These are phyloP conservation scores for Pulveroboletus sp. DNA, from an alignment of 768 basidiomycete species.

Conservation along the genomic window DNA sequence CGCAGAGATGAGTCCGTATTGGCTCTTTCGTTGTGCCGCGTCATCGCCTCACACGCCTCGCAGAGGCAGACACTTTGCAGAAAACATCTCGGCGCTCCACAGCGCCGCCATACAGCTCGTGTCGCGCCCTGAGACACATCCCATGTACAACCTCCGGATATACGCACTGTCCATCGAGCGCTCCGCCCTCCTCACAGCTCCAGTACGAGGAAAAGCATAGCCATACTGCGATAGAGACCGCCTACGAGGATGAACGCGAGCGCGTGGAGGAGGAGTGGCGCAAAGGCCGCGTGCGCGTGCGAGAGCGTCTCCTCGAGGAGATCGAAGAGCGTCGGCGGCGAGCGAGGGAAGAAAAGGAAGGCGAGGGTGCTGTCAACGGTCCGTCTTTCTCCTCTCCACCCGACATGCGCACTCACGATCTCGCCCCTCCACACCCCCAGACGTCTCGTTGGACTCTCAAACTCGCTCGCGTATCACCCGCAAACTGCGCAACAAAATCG, in stretches of 20 bases:
- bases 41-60: constrained; percentile 15
- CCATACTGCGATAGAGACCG: constrained; percentile 63
- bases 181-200: constrained; percentile 64
- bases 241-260: constrained; percentile 75
- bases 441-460: constrained; percentile 70
- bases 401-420: constrained; percentile 1
- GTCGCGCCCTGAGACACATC: constrained; percentile 60
- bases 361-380: constrained; percentile 77
- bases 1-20: constrained; percentile 66
- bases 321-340: constrained; percentile 77
- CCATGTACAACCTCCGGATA: constrained; percentile 66
- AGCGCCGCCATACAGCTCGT: constrained; percentile 58
- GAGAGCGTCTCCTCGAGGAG: constrained; percentile 76
- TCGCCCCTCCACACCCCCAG: constrained; percentile 41
- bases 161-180: constrained; percentile 75
- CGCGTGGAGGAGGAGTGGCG: constrained; percentile 81
- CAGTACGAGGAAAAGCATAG: constrained; percentile 65
- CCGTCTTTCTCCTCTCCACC: constrained; percentile 20
- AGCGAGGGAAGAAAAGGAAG: constrained; percentile 85
- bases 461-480: constrained; percentile 53
- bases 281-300: constrained; percentile 67
- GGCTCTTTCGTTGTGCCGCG: not conserved
- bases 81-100: constrained; percentile 60
- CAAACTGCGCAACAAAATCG: constrained; percentile 41
- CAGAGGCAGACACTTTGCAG: constrained; percentile 59